Conservation (phyloP, 306 rosid species). For the Trifolium subterraneum region DNA sequence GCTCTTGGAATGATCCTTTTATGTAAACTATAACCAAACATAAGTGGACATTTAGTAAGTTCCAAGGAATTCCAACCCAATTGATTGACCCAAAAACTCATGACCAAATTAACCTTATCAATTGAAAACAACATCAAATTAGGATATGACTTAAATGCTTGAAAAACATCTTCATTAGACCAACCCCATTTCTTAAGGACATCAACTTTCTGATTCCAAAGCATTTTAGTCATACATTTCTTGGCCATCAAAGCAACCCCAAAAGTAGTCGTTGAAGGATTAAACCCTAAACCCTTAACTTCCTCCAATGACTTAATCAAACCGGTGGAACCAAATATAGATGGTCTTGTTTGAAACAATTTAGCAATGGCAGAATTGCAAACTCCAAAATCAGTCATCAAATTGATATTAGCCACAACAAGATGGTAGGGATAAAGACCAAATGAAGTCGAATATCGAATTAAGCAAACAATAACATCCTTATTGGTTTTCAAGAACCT, state of each 20-base stretch:
- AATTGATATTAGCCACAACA: background rate
- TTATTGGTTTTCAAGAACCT: background rate
- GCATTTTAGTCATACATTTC: constrained; percentile 27
- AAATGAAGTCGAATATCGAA: background rate
- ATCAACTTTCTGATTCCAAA: constrained; percentile 52
- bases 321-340: background rate
- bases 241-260: constrained; percentile 37
- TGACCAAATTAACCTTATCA: constrained; percentile 47
- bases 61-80: constrained; percentile 40
- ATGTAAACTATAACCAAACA: background rate
- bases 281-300: constrained; percentile 57
- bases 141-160: constrained; percentile 49
- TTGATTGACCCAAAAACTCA: constrained; percentile 48
- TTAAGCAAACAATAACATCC: background rate
- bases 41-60: too few relatives aligned
- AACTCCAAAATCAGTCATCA: constrained; percentile 17
- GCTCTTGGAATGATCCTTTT: constrained; percentile 53
- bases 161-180: constrained; percentile 46
- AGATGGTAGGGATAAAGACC: background rate
- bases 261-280: constrained; percentile 38
- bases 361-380: background rate
- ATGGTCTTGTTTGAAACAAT: background rate
- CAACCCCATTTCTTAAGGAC: constrained; percentile 61
- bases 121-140: constrained; percentile 43
- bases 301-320: constrained; percentile 35